Evolutionary conservation across 176 grass and related monocot species (phyloP), one percentile per base, ranked within the genome.

Genomic region (Oryza officinalis): DNA sequence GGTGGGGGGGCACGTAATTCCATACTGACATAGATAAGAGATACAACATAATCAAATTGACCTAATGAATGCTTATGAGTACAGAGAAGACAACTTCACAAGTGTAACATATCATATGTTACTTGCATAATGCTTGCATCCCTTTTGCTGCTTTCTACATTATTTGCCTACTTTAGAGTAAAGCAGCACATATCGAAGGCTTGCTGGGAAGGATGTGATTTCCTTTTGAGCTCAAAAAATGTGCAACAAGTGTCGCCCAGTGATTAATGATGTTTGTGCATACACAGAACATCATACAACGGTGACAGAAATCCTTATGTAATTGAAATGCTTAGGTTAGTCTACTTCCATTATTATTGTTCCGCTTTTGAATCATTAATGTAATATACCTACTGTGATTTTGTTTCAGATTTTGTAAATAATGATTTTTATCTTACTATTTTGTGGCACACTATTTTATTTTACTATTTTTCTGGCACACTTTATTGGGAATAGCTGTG

Each of bases 191-290:
- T 67, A 74, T 73, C 8, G 60, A 83, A 86, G 69, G 46, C 46
- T 86, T 83, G 46, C 17, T 41, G 35, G 75, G 47, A 86, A 46
- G 35, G 73, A 70, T 26, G 26, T 12, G 20, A 6, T 57, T 67
- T 44, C 78, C 67, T 72, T 81, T 74, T 69, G 68, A 79, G 70
- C 46, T 83, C 11, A 86, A 83, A 86, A 32, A 9, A 63, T 69
- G 47, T 79, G 61, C 68, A 63, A 63, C 6, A 79, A 67, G 61
- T 25, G 73, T 61, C 79, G 20, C 45, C 59, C 47, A 35, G 23
- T 77, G 26, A 72, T 57, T 60, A 59, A 72, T 86, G 57, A 49
- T 85, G 76, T 80, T 27, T 69, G 28, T 63, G 49, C 30, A 50
- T 20, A 80, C 80, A 37, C 27, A 61, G 74, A 69, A 83, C 27